These are phyloP conservation scores for Knoxia roxburghii DNA, from an alignment of 257 asterid species.

Conservation along the genomic window DNA sequence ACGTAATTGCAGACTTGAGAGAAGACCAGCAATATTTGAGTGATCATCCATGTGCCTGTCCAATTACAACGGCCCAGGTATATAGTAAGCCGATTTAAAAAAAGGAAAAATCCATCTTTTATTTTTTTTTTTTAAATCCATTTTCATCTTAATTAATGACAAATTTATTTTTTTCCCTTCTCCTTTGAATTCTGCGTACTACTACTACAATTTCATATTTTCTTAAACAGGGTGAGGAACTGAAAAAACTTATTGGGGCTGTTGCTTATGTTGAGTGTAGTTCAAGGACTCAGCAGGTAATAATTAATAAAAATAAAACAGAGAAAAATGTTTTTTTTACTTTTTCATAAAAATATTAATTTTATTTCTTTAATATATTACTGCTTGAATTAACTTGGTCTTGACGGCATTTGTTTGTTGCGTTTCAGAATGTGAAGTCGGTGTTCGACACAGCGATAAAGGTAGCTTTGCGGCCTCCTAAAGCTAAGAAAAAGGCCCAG, in stretches of 20 bases:
- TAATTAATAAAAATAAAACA: neutral
- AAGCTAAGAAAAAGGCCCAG: slow-evolving; percentile 52
- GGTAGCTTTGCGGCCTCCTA: slow-evolving; percentile 73
- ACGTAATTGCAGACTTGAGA: slow-evolving; percentile 48
- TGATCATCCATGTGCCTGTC: slow-evolving; percentile 64
- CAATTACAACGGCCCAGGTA: slow-evolving; percentile 73
- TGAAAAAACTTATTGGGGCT: slow-evolving; percentile 75
- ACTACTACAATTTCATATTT: too few species aligned
- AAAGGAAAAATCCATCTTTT: too few species aligned
- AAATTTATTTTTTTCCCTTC: neutral
- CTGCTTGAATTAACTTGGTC: neutral
- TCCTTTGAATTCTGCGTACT: neutral
- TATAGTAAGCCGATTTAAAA: too few species aligned
- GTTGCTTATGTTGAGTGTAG: slow-evolving; percentile 83
- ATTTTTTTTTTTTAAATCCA: neutral
- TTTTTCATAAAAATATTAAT: neutral
- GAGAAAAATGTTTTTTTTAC: too few species aligned
- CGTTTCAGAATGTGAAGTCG: slow-evolving; percentile 64
- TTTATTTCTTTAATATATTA: neutral
- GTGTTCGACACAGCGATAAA: slow-evolving; percentile 84
- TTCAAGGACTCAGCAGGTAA: slow-evolving; percentile 90
- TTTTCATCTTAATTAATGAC: neutral
- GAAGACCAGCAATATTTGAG: slow-evolving; percentile 69
- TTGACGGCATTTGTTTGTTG: neutral
- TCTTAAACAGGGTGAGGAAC: slow-evolving; percentile 62